Conservation (phyloP, 331 rosid species). For the Malus hybrid region DNA sequence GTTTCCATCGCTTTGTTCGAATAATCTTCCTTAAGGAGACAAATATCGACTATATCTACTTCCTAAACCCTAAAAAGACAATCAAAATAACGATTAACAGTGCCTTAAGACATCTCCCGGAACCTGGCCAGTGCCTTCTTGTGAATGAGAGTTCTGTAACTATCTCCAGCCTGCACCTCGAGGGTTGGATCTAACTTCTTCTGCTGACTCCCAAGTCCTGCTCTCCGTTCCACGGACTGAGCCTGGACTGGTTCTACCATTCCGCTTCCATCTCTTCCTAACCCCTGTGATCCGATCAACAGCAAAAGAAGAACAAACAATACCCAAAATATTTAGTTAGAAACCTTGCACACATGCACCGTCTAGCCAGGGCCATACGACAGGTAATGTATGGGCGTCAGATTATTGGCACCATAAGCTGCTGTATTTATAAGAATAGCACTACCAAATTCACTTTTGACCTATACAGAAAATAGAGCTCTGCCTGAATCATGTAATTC, state of each 20-base stretch:
- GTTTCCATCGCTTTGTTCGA: background rate
- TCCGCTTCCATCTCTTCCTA: slow-evolving; percentile 98
- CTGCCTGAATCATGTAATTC: background rate
- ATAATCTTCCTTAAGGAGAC: background rate
- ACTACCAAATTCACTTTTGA: background rate
- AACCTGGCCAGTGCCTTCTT: slow-evolving; percentile 98
- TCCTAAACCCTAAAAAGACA: background rate
- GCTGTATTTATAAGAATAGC: background rate
- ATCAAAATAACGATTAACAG: background rate
- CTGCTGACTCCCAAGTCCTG: slow-evolving; percentile 96
- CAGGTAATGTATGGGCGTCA: background rate
- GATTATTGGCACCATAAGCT: background rate
- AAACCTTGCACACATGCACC: slow-evolving; percentile 6
- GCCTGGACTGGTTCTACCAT: slow-evolving; percentile 95
- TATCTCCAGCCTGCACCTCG: slow-evolving; percentile 87
- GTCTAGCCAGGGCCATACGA: background rate
- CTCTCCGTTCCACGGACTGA: slow-evolving; percentile 67
- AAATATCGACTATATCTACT: background rate
- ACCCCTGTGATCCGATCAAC: slow-evolving; percentile 59
- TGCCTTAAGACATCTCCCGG: slow-evolving; percentile 63
- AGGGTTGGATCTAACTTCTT: slow-evolving; percentile 82
- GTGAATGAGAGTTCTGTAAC: slow-evolving; percentile 85
- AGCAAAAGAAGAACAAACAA: slow-evolving; percentile 21
- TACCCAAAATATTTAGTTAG: slow-evolving; percentile 29
- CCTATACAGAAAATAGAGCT: background rate